These are phyloP conservation scores for Hypoxylon sp. DNA, from an alignment of 2,329 filamentous ascomycete species.

Conservation along the genomic window DNA sequence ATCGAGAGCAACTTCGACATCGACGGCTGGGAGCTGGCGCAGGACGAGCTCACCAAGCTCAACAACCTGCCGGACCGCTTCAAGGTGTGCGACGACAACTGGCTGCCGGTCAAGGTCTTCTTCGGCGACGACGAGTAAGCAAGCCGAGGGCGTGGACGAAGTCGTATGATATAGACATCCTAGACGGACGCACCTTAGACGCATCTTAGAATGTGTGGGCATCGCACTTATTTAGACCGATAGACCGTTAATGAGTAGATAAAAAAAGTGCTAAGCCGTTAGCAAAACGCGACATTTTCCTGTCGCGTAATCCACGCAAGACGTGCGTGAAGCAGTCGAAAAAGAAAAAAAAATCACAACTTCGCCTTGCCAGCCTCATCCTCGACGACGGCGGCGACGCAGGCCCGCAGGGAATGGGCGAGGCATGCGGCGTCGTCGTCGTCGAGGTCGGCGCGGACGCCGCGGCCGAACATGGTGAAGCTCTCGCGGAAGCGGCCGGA, in stretches of 20 bases:
- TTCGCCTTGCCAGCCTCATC: conserved; percentile 54
- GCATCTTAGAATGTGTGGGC: not conserved
- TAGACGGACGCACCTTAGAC: conserved; percentile 13
- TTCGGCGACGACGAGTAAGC: conserved; percentile 80
- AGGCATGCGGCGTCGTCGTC: conserved; percentile 73
- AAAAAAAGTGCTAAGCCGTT: no score
- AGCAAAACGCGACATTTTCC: not conserved
- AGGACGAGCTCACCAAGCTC: conserved; percentile 75
- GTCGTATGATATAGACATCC: not conserved
- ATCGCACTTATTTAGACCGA: conserved; percentile 24
- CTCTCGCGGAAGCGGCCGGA: conserved; percentile 64
- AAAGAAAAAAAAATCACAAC: conserved; percentile 19
- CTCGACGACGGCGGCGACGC: conserved; percentile 57
- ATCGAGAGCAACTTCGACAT: conserved; percentile 80
- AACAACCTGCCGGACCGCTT: conserved; percentile 76
- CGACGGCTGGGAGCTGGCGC: conserved; percentile 75
- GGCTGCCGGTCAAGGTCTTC: conserved; percentile 81
- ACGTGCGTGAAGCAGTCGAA: not conserved
- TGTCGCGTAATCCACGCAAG: not conserved
- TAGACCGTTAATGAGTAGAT: conserved; percentile 29
- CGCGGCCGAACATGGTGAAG: conserved; percentile 85
- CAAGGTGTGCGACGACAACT: conserved; percentile 80
- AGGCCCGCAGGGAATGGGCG: conserved; percentile 61
- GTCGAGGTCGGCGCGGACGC: conserved; percentile 75
- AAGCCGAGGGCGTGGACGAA: no score